Base-by-base conservation (phyloP, 208 protist species). In the Sergeia podlipaevii region DNA sequence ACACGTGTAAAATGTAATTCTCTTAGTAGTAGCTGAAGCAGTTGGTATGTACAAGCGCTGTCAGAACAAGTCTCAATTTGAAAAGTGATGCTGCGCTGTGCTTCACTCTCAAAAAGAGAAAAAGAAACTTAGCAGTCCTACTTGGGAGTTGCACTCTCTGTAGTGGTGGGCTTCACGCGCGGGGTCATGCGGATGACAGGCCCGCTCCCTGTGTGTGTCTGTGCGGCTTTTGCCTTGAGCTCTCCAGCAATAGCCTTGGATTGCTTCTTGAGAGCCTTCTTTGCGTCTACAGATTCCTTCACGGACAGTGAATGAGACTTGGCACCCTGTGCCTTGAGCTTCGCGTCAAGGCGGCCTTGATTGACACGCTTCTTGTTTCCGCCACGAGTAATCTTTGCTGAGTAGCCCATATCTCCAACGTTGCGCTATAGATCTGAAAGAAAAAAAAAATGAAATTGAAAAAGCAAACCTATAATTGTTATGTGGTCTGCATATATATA, bases 291-390 rank as follows among this genome's bases (percentile, higher is more conserved):
- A 13, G 76, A 50, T 23, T 91, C 86, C 48, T 85, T 84, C 1
- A 72, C 68, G 5, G 67, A 71, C 11, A 74, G 76, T n/a, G 77
- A 68, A 62, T 94, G 86, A 10, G 46, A 59, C 59, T 94, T 94
- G 18, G 60, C 76, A 7, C 86, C 86, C 52, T 91, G 76, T 3
- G 86, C 86, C 10, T 76, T 64, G 43, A 84, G 33, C 62, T 94
- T 94, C 18, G 80, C 82, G 56, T 91, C 74, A 18, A 68, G 64
- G 0, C 86, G 67, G 23, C 67, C 75, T 29, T 78, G 69, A 57
- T 94, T 94, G 33, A 87, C 67, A n/a, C 82, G 86, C 62, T 80
- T 84, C 65, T 94, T 94, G 68, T 94, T 86, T 11, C 86, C 86
- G 45, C 86, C 86, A 21, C 86, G 78, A 1, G 86, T 94, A 52